Evolutionary conservation across 441 rosid genomes (phyloP).

Genomic region (Mallotus japonicus): DNA sequence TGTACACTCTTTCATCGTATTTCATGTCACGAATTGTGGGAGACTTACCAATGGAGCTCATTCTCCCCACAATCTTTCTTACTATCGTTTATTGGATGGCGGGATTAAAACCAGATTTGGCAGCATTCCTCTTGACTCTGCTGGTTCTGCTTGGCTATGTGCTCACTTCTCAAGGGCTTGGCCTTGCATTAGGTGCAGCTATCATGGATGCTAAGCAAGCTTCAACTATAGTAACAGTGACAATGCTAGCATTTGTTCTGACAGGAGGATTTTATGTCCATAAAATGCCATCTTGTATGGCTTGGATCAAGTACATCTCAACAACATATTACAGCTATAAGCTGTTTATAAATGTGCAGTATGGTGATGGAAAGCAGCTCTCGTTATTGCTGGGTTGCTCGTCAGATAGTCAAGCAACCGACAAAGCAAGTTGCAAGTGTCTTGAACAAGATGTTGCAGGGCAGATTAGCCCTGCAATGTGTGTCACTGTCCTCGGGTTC

Average conservation of each 20-base stretch:
- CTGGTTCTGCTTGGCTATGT: slow-evolving; percentile 66
- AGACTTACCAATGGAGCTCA: slow-evolving; percentile 84
- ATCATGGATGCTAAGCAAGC: slow-evolving; percentile 95
- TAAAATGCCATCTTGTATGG: slow-evolving; percentile 64
- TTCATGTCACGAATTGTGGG: slow-evolving; percentile 86
- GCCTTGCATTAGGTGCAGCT: slow-evolving; percentile 73
- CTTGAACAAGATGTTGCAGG: slow-evolving; percentile 63
- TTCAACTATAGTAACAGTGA: slow-evolving; percentile 73
- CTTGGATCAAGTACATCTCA: slow-evolving; percentile 75
- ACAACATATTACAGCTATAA: slow-evolving; percentile 70
- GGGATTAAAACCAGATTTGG: slow-evolving; percentile 53
- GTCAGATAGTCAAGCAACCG: not conserved
- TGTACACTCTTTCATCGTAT: slow-evolving; percentile 86
- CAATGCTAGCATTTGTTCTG: slow-evolving; percentile 80
- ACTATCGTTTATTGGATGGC: slow-evolving; percentile 78
- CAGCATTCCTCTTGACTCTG: slow-evolving; percentile 54
- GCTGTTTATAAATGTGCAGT: slow-evolving; percentile 58
- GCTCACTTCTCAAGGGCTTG: slow-evolving; percentile 85
- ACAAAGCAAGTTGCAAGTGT: slow-evolving; percentile 47
- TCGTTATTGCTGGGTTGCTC: slow-evolving; percentile 48
- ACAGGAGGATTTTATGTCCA: slow-evolving; percentile 93
- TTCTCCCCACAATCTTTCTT: slow-evolving; percentile 72
- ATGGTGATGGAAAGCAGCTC: slow-evolving; percentile 50
- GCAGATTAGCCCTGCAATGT: slow-evolving; percentile 47
- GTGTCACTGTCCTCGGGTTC: slow-evolving; percentile 43